Conservation (phyloP, 2,329 filamentous ascomycete species). For the Colletotrichum chrysophilum region DNA sequence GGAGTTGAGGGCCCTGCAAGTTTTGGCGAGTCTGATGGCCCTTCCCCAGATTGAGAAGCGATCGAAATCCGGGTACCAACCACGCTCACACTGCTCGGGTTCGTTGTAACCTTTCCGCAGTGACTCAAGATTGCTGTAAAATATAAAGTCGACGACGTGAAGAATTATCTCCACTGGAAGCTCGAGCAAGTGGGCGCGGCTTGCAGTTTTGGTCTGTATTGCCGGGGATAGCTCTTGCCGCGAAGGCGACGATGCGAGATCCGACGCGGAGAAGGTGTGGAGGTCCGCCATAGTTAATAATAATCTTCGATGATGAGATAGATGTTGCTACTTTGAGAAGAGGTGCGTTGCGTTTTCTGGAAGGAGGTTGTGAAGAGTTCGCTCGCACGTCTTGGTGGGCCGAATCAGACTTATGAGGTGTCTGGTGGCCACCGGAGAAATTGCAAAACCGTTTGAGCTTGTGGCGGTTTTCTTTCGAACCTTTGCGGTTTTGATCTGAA, state of each 20-base stretch:
- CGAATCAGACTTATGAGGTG: background rate
- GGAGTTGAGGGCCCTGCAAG: background rate
- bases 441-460: background rate
- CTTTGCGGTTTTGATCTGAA: fast-evolving
- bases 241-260: background rate
- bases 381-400: background rate
- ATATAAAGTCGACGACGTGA: background rate
- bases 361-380: background rate
- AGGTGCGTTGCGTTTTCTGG: background rate
- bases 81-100: background rate
- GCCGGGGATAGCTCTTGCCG: background rate
- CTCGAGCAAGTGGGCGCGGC: background rate
- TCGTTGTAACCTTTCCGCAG: background rate
- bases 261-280: background rate
- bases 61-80: background rate
- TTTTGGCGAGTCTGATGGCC: background rate
- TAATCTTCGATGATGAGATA: background rate
- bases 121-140: fast-evolving
- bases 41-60: background rate
- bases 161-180: background rate
- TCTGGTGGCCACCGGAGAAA: background rate
- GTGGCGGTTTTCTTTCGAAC: background rate
- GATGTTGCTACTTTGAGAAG: too few species aligned
- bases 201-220: background rate
- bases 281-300: background rate